Percentiles rank a stretch among this genome's conserved stretches.
Evolutionary conservation across 2,329 filamentous ascomycete species (phyloP).

Genomic region (Zymoseptoria ardabiliae): DNA sequence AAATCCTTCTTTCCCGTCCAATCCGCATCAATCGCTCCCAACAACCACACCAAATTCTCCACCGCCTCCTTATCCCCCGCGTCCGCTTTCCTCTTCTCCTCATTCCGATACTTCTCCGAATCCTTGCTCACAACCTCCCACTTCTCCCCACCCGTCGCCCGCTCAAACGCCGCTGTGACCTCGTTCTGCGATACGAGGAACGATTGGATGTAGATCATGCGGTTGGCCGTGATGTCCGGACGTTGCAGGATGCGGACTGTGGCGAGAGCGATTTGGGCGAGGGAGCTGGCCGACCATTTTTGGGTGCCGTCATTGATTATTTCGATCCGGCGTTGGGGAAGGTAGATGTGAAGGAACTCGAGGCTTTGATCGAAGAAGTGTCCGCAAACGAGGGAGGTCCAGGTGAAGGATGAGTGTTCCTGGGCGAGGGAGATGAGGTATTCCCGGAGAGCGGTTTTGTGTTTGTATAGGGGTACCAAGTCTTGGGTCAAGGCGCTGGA

Average conservation of each 20-base stretch:
- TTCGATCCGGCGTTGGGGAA: conserved; percentile 42
- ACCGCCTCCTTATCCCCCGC: conserved; percentile 29
- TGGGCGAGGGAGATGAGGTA: conserved; percentile 43
- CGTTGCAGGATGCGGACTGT: conserved; percentile 45
- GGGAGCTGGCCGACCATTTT: conserved; percentile 45
- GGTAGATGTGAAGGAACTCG: conserved; percentile 48
- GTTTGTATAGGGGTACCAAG: conserved; percentile 45
- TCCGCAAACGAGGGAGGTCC: conserved; percentile 53
- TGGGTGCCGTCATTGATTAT: conserved; percentile 52
- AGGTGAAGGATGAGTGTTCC: conserved; percentile 41
- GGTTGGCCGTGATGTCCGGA: conserved; percentile 49
- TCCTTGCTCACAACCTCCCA: conserved; percentile 42
- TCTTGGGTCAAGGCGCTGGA: conserved; percentile 30
- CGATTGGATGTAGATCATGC: conserved; percentile 51
- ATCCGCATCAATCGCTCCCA: conserved; percentile 27
- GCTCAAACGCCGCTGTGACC: conserved; percentile 48
- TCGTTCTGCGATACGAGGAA: conserved; percentile 54
- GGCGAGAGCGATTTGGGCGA: conserved; percentile 46
- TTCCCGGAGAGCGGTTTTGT: conserved; percentile 44
- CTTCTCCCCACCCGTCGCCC: conserved; percentile 41
- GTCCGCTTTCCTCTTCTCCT: conserved; percentile 31
- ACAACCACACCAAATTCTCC: conserved; percentile 27
- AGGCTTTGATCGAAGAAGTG: conserved; percentile 57
- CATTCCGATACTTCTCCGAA: conserved; percentile 25
- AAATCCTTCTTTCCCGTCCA: conserved; percentile 31